Base-by-base conservation (phyloP, 192 early-diverging fungal species). In the Dimargaris xerosporica region DNA sequence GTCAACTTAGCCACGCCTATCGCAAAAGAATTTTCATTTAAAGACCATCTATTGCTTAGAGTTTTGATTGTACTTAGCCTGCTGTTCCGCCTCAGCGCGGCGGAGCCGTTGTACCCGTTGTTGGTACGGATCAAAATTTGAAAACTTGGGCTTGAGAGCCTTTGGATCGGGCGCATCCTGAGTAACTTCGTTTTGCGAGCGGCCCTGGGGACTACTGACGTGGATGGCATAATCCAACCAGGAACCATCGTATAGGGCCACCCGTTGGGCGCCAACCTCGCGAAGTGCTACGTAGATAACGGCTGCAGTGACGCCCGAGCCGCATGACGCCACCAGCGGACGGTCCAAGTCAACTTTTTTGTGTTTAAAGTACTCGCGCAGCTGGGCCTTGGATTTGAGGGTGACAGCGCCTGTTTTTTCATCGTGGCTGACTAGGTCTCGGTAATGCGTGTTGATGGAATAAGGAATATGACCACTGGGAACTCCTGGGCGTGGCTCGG, bases 181-280 rank as follows among this genome's bases (percentile, higher is more conserved):
- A 10, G 26, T 34, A n/a, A 43, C 16, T 41, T 44, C 58, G 23
- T 41, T 13, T 21, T 43, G n/a, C 6, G 78, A 71, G 58, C 82
- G 82, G 63, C 81, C 66, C 53, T 93, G 91, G 45, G 82, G 77
- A 42, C 82, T 84, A 45, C 80, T 73, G 19, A 73, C 66, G 26
- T 83, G 83, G 47, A 76, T 76, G 25, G 90, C 91, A 67, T 90
- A 96, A 55, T 96, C 91, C 10, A 88, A 81, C 93, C 93, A 96
- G 50, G 84, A 85, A 2, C 93, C 93, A 65, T 96, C 93, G 75
- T 85, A 96, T 5, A 94, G 74, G 9, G 85, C 70, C 11, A 94
- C 64, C 26, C 83, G 65, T 45, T 71, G 64, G 28, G 80, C 77
- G 7, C 90, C 90, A 15, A 83, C 69, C 29, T 78, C 69, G 26